Evolutionary conservation across 495 filamentous ascomycete species (phyloP), one percentile per base, ranked within the genome.

Genomic region (Aspergillus campestris): DNA sequence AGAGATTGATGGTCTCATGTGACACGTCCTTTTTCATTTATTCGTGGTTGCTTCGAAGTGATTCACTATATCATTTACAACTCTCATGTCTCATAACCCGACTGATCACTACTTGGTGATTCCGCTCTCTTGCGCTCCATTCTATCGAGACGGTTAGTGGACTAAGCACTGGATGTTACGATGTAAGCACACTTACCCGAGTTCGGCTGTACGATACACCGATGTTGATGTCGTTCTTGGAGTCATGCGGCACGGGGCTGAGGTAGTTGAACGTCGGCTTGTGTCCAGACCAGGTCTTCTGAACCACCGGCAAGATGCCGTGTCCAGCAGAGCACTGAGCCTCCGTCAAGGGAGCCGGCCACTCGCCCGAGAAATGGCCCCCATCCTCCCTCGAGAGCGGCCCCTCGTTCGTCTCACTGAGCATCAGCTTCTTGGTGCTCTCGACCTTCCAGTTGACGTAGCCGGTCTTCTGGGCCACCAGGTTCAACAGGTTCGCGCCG

Each of bases 401-500:
- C 2, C 73, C 73, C 6, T 64, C 61, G 56, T 73, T 70, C 13
- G 67, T 68, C 41, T 59, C 50, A 55, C 73, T 77, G 38, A 74
- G 52, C 42, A 56, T 61, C 48, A 77, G 41, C 47, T 66, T 60
- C 39, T 51, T 57, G 8, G 61, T 62, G 18, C 4, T 4, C 42
- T 69, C 55, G 18, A 68, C 60, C 5, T 58, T 49, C 11, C 48
- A 61, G 55, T 70, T 81, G 34, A 46, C 45, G 53, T 80, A 80
- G 13, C 73, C 73, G 8, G 67, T 67, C 50, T 61, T 57, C 24
- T 73, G 62, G 8, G 77, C 73, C 9, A 79, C 67, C 10, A 75
- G 58, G 39, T 66, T 51, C 50, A 82, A 79, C n/a, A 84, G 67
- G 45, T 84, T 84, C 6, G 80, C 79, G 39, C 78, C 79, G 40